Evolutionary conservation across 805 yeast species (phyloP).

Genomic region (Candida pseudofarinosa): DNA sequence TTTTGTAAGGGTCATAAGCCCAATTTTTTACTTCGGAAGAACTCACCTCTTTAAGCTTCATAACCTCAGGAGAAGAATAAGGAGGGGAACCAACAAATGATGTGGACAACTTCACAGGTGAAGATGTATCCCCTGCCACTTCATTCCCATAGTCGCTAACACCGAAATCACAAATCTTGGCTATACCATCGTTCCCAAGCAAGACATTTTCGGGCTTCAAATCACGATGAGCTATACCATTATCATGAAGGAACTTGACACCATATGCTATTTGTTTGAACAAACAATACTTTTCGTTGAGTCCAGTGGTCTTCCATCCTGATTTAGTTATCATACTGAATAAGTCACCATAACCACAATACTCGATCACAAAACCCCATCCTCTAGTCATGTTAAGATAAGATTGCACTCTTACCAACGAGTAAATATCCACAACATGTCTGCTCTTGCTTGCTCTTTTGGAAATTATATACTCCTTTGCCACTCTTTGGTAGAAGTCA

Average conservation of each 20-base stretch:
- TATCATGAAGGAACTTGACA: slow-evolving; percentile 55
- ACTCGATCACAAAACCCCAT: slow-evolving; percentile 74
- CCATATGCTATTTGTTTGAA: slow-evolving; percentile 69
- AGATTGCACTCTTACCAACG: slow-evolving; percentile 54
- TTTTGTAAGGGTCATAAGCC: slow-evolving; percentile 59
- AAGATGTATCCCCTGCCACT: slow-evolving; percentile 44
- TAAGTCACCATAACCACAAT: slow-evolving; percentile 59
- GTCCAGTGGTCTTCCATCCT: slow-evolving; percentile 54
- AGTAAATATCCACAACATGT: slow-evolving; percentile 57
- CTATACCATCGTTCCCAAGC: slow-evolving; percentile 54
- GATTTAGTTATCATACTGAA: slow-evolving; percentile 50
- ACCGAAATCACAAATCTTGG: slow-evolving; percentile 74
- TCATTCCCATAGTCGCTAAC: slow-evolving; percentile 64
- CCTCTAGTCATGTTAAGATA: slow-evolving; percentile 53
- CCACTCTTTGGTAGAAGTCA: slow-evolving; percentile 60
- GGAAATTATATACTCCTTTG: slow-evolving; percentile 61
- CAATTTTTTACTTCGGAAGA: slow-evolving; percentile 29
- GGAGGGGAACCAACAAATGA: slow-evolving; percentile 77
- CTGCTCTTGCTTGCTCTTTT: slow-evolving; percentile 49
- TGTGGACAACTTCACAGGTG: slow-evolving; percentile 36
- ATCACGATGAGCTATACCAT: slow-evolving; percentile 69
- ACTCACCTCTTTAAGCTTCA: slow-evolving; percentile 41
- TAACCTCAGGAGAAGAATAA: slow-evolving; percentile 74
- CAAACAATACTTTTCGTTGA: slow-evolving; percentile 55
- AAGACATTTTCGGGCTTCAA: slow-evolving; percentile 72